phyloP scores from a whole-genome alignment of 306 rosid genomes.

The Mucuna pruriens region DNA sequence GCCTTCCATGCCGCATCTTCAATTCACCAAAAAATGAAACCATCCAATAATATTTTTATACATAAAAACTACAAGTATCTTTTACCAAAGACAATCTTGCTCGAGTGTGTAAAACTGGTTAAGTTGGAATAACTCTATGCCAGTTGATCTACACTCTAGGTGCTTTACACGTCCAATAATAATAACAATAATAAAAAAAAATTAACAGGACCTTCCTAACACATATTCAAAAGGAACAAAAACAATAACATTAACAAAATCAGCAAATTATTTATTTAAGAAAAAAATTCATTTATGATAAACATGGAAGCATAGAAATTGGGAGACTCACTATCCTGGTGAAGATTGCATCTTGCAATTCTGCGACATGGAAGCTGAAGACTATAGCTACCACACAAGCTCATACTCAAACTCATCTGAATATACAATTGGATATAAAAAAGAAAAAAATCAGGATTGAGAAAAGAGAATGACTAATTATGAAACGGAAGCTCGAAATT shows the following conservation, averaged over 20 bases:
- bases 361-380: conserved; percentile 30
- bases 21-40: conserved; percentile 19
- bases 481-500: not conserved
- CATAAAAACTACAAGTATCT: not conserved
- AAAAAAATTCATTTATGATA: not conserved
- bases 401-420: conserved; percentile 48
- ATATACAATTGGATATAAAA: not conserved
- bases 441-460: not conserved
- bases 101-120: no score
- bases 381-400: conserved; percentile 35
- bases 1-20: not conserved
- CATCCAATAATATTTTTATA: not conserved
- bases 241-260: conserved; percentile 2
- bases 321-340: conserved; percentile 24
- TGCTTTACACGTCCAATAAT: no score
- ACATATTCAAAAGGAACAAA: not conserved
- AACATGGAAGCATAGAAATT: not conserved
- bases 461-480: not conserved
- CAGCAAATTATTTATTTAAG: not conserved
- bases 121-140: no score
- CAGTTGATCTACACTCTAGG: no score
- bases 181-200: not conserved
- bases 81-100: not conserved
- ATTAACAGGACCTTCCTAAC: not conserved
- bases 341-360: conserved; percentile 36